Conservation (phyloP, 169 alveolate genomes). For the Theileria parva region DNA sequence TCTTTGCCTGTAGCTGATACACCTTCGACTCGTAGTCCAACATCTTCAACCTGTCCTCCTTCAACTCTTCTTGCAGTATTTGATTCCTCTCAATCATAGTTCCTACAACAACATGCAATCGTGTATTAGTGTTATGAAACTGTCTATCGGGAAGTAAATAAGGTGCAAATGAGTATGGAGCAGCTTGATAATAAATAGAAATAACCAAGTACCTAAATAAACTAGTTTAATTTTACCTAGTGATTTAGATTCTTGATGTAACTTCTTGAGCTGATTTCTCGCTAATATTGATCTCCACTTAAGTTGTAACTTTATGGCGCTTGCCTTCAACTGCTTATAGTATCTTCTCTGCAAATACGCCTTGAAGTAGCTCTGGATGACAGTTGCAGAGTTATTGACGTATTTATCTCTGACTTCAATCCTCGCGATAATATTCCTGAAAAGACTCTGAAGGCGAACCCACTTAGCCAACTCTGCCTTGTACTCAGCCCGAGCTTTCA, state of each 20-base stretch:
- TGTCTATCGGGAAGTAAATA: too few relatives aligned
- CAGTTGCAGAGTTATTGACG: constrained; percentile 63
- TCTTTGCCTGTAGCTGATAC: constrained; percentile 76
- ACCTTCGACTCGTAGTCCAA: constrained; percentile 75
- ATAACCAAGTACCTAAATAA: too few relatives aligned
- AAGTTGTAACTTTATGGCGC: constrained; percentile 72
- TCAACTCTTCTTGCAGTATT: constrained; percentile 64
- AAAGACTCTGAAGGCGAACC: constrained; percentile 35
- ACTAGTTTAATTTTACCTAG: too few relatives aligned
- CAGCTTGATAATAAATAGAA: too few relatives aligned
- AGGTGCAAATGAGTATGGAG: too few relatives aligned
- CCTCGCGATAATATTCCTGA: constrained; percentile 22
- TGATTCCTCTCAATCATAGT: constrained; percentile 69
- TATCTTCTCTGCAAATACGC: constrained; percentile 57
- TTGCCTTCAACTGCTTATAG: constrained; percentile 55
- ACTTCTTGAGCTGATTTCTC: constrained; percentile 73
- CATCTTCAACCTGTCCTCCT: constrained; percentile 73
- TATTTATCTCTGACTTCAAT: constrained; percentile 42
- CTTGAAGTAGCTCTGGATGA: constrained; percentile 78
- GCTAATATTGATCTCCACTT: constrained; percentile 80
- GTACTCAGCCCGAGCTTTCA: constrained; percentile 7
- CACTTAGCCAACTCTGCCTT: constrained; percentile 15
- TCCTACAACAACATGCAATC: constrained; percentile 15
- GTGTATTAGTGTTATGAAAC: neutral
- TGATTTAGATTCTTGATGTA: constrained; percentile 78